These are phyloP conservation scores for Prunus armeniaca DNA, from an alignment of 306 rosid genomes.

Conservation along the genomic window DNA sequence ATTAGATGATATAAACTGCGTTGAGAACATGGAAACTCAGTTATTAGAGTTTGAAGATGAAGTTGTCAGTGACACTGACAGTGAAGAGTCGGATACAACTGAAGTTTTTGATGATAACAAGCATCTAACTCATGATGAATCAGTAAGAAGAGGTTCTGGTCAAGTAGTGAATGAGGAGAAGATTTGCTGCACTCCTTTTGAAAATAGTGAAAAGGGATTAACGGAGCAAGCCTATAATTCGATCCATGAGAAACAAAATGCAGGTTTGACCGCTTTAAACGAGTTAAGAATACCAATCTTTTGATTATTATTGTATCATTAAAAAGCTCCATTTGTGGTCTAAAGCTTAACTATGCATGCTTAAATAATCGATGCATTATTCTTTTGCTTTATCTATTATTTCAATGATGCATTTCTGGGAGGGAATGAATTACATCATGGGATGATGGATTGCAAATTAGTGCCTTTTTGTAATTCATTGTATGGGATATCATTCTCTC, in stretches of 20 bases:
- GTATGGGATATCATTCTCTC: not conserved
- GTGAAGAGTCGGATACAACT: constrained; percentile 47
- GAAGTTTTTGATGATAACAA: constrained; percentile 40
- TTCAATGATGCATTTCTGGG: not conserved
- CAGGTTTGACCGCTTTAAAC: constrained; percentile 39
- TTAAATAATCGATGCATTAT: not conserved
- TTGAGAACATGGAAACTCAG: constrained; percentile 36
- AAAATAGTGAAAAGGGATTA: constrained; percentile 17
- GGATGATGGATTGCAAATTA: not conserved
- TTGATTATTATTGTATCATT: not conserved
- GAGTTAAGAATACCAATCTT: not conserved
- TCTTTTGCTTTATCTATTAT: not conserved
- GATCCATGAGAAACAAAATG: constrained; percentile 16
- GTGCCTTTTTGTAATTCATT: not conserved
- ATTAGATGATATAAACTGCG: constrained; percentile 39
- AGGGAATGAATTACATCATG: not conserved
- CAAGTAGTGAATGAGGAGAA: constrained; percentile 23
- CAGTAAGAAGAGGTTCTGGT: constrained; percentile 6
- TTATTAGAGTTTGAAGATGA: constrained; percentile 37
- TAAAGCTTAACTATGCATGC: not conserved
- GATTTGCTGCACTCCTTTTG: not conserved
- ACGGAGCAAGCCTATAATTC: constrained; percentile 12
- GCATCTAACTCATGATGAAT: constrained; percentile 31
- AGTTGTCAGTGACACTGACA: constrained; percentile 23
- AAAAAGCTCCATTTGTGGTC: not conserved